Percentiles rank a stretch among this genome's conserved stretches.
These are phyloP conservation scores for Amanita fuliginea DNA, from an alignment of 768 basidiomycete species.

Conservation along the genomic window DNA sequence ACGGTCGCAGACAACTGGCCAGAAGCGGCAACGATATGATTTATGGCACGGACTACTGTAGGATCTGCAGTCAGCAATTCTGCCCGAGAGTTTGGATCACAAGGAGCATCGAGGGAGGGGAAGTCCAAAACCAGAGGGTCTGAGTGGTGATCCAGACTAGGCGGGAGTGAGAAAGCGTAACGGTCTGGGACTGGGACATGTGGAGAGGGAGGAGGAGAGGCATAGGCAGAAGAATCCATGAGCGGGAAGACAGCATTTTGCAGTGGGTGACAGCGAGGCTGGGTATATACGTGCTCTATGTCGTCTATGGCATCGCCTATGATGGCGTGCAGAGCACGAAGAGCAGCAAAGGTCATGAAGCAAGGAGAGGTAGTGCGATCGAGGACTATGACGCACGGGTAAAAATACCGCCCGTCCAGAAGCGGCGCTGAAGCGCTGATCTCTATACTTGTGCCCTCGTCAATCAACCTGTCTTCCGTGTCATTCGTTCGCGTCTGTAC, in stretches of 20 bases:
- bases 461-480: conserved; percentile 19
- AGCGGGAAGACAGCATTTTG: conserved; percentile 1
- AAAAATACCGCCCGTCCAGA: conserved; percentile 3
- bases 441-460: conserved; percentile 17
- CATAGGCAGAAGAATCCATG: conserved; percentile 11
- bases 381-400: conserved; percentile 2
- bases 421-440: conserved; percentile 16
- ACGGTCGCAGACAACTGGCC: conserved; percentile 57
- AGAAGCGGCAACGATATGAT: conserved; percentile 56
- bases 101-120: conserved; percentile 42
- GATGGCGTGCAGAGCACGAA: conserved; percentile 54
- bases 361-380: conserved; percentile 3
- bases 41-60: conserved; percentile 45
- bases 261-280: conserved; percentile 10
- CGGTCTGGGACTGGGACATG: conserved; percentile 7
- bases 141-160: background rate
- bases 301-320: conserved; percentile 61
- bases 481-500: conserved; percentile 10
- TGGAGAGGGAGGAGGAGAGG: conserved; percentile 23
- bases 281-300: conserved; percentile 47
- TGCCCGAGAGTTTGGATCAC: conserved; percentile 30
- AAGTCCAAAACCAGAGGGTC: conserved; percentile 30
- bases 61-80: conserved; percentile 54
- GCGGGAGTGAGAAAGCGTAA: background rate
- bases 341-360: conserved; percentile 48